Percentiles rank a stretch among this genome's conserved stretches.
These are phyloP conservation scores for Neurospora hispaniola DNA, from an alignment of 495 filamentous ascomycete species.

Conservation along the genomic window DNA sequence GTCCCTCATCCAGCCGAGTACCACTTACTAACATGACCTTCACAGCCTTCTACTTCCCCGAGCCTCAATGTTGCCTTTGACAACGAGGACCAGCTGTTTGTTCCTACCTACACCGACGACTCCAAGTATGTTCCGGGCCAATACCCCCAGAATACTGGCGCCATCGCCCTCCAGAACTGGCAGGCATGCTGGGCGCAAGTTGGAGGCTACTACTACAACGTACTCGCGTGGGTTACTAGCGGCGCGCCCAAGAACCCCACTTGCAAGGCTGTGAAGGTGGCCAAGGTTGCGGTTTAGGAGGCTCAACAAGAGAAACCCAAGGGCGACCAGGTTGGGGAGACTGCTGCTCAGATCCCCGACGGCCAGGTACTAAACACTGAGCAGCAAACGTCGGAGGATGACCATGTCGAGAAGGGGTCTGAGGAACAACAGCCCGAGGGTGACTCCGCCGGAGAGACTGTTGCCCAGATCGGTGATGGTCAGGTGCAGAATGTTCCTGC, in stretches of 20 bases:
- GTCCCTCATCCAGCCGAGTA: slow-evolving; percentile 28
- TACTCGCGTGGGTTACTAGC: slow-evolving; percentile 38
- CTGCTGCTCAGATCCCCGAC: not conserved
- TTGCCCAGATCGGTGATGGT: not conserved
- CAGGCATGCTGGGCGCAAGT: slow-evolving; percentile 42
- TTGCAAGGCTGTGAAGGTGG: slow-evolving; percentile 39
- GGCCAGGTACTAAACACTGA: not conserved
- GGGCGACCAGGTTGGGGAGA: not conserved
- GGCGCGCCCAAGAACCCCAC: slow-evolving; percentile 44
- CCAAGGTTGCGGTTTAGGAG: not conserved
- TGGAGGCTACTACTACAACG: slow-evolving; percentile 39
- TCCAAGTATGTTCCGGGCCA: slow-evolving; percentile 13
- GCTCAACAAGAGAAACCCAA: not conserved
- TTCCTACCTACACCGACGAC: slow-evolving; percentile 37
- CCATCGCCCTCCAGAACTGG: slow-evolving; percentile 33
- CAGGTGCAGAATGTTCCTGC: not conserved
- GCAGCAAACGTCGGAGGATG: not conserved
- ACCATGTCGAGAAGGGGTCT: not conserved
- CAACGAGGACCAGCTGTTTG: slow-evolving; percentile 25
- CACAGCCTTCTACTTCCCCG: not conserved
- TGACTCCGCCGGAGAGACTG: not conserved
- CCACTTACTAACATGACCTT: slow-evolving; percentile 37
- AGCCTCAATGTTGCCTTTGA: slow-evolving; percentile 35
- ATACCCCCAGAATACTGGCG: slow-evolving; percentile 4
- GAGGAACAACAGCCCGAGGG: not conserved